Conservation (phyloP, 768 basidiomycete species). For the Crassisporium funariophilum region DNA sequence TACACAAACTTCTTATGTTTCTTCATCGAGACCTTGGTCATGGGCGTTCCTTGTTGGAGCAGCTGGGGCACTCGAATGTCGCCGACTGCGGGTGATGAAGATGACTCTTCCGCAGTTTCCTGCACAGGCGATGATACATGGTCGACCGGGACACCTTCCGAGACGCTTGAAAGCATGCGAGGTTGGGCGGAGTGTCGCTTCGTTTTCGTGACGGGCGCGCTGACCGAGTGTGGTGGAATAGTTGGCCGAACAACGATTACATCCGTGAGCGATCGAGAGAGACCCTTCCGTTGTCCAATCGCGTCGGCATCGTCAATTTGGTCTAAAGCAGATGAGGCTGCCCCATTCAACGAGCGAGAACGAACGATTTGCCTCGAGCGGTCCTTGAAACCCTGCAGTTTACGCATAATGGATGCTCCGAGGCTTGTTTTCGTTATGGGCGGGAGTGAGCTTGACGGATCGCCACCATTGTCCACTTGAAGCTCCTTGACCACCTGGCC, state of each 20-base stretch:
- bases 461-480: conserved; percentile 13
- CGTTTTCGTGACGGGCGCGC: neutral
- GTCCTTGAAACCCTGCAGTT: conserved; percentile 34
- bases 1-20: conserved; percentile 74
- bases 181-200: conserved; percentile 7
- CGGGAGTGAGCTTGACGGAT: no score
- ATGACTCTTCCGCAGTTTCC: neutral
- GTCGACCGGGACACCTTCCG: conserved; percentile 5
- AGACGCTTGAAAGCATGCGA: conserved; percentile 11
- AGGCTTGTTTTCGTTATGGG: conserved; percentile 10
- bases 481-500: conserved; percentile 27
- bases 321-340: neutral
- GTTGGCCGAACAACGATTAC: neutral
- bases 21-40: conserved; percentile 84
- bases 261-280: conserved; percentile 20
- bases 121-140: neutral
- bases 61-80: conserved; percentile 48
- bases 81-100: conserved; percentile 9
- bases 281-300: conserved; percentile 8
- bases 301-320: neutral
- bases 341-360: conserved; percentile 24
- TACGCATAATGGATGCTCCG: conserved; percentile 36
- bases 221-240: neutral
- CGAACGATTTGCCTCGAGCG: conserved; percentile 25
- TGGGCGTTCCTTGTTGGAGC: conserved; percentile 64